Percentiles rank a stretch among this genome's conserved stretches.
phyloP scores from a whole-genome alignment of 257 asterid genomes.

The Ophiorrhiza pumila region DNA sequence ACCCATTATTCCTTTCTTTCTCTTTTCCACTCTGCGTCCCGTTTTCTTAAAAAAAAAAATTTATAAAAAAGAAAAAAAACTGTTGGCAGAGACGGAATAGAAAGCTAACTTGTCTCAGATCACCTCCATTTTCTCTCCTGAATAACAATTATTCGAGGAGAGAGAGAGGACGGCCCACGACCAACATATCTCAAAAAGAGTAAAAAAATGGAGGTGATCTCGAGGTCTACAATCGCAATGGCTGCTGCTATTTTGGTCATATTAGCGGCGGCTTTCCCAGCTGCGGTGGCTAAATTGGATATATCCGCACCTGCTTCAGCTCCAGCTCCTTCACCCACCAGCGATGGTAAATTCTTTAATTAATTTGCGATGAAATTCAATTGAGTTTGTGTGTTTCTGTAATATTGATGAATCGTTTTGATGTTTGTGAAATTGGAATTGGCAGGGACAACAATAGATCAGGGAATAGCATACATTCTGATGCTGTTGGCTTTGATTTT shows the following conservation, averaged over 20 bases:
- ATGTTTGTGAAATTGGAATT: too few relatives aligned
- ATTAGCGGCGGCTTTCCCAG: conserved; percentile 18
- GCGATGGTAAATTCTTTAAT: conserved; percentile 25
- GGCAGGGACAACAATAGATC: conserved; percentile 36
- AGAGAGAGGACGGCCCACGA: neutral
- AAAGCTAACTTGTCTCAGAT: neutral
- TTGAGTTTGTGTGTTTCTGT: too few relatives aligned
- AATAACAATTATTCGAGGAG: neutral
- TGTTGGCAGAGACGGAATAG: conserved; percentile 9
- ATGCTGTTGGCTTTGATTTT: conserved; percentile 36
- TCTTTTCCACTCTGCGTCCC: conserved; percentile 13
- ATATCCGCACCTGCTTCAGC: conserved; percentile 17
- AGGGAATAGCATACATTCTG: conserved; percentile 33
- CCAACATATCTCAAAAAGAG: neutral
- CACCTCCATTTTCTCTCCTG: conserved; percentile 12
- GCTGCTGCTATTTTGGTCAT: conserved; percentile 14
- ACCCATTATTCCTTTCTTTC: neutral
- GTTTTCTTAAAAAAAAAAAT: neutral
- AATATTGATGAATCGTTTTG: too few relatives aligned
- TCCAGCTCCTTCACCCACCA: conserved; percentile 23
- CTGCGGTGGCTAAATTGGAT: conserved; percentile 13
- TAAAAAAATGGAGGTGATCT: conserved; percentile 26
- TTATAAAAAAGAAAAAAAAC: neutral
- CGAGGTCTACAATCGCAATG: conserved; percentile 11
- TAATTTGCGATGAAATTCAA: neutral